Evolutionary conservation across 2,329 filamentous ascomycete species (phyloP), one percentile per base, ranked within the genome.

Genomic region (Capronia epimyces): DNA sequence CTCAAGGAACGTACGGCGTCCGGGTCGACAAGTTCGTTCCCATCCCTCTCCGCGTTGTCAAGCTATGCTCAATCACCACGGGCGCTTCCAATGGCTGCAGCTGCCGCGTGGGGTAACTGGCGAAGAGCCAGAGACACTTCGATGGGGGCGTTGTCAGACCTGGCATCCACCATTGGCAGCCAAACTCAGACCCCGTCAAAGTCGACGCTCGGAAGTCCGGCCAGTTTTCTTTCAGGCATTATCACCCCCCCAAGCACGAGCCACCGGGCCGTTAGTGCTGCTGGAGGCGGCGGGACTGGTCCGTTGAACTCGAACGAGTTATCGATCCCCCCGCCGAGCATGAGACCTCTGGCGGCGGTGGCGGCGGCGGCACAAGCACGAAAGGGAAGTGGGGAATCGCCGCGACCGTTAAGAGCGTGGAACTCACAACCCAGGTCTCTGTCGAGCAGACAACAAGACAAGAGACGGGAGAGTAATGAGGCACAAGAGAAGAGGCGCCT

Each of bases 31-130:
- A 76, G 84, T 54, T 70, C 75, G 16, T 68, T 93, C 60, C 86
- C 87, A 3, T 87, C 86, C 34, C 79, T 95, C 36, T 85, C 88
- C 1, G 84, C 85, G 41, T 80, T 87, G 25, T 83, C 90, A 41
- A 82, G 81, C 58, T 82, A 90, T 57, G 84, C 87, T 9, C 82
- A 84, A 3, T 86, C 88, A 1, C 91, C 90, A 7, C 83, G 89
- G 25, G 85, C 71, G 6, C 63, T 95, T 13, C 88, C 87, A 4
- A 84, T 95, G 65, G 86, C 85, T 3, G 84, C 95, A 20, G 88
- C 89, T n/a, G 89, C 89, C n/a, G 91, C 89, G n/a, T 95, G 90
- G 81, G 90, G 89, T 41, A 95, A 85, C 68, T 96, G 91, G 91
- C 84, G 90, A 46, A 91, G 86, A 66, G 80, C 78, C 13, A 78